Percentiles rank a stretch among this genome's conserved stretches.
phyloP scores from a whole-genome alignment of 257 asterid species.

The Rehmannia glutinosa region DNA sequence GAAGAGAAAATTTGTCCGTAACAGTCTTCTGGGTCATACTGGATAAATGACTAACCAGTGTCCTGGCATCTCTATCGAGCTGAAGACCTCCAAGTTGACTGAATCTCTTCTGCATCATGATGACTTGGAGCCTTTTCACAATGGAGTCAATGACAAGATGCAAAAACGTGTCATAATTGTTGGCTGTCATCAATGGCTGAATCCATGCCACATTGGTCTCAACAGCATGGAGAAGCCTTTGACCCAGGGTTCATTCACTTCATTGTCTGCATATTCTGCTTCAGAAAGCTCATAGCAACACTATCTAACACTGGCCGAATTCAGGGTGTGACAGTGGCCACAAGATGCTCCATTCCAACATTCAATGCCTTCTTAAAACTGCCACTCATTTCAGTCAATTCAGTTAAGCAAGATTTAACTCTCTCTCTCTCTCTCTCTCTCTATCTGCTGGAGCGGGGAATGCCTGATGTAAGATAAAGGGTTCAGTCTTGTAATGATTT shows the following conservation, averaged over 20 bases:
- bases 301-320: constrained; percentile 79
- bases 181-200: constrained; percentile 75
- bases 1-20: constrained; percentile 86
- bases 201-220: constrained; percentile 89
- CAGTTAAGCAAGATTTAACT: constrained; percentile 83
- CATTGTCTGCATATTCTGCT: constrained; percentile 92
- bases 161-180: constrained; percentile 14
- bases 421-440: constrained; percentile 11
- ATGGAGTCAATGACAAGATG: background rate
- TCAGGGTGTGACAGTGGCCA: constrained; percentile 68
- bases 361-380: constrained; percentile 68
- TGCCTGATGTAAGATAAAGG: background rate
- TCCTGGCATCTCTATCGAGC: constrained; percentile 87
- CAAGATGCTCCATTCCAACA: constrained; percentile 83
- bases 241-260: constrained; percentile 99
- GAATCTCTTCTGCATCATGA: constrained; percentile 95
- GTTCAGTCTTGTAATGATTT: background rate
- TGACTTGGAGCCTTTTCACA: constrained; percentile 12
- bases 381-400: constrained; percentile 76
- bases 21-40: constrained; percentile 92
- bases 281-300: constrained; percentile 92
- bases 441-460: constrained; percentile 7
- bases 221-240: constrained; percentile 88
- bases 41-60: constrained; percentile 90
- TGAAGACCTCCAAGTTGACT: constrained; percentile 99